phyloP scores from a whole-genome alignment of 179 eudicot species.

The Drosera spatulata region DNA sequence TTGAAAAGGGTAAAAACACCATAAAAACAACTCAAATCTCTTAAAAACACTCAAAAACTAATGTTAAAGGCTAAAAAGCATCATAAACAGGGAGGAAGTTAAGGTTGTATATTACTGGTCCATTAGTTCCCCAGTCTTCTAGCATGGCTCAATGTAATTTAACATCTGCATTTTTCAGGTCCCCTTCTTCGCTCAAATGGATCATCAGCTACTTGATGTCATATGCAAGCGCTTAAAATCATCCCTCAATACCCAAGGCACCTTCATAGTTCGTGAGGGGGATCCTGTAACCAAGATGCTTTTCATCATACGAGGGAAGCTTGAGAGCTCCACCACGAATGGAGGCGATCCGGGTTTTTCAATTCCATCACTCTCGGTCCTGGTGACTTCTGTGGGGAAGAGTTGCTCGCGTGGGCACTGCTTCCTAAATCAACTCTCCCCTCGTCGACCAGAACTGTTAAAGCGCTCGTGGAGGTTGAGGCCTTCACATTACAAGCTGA shows the following conservation, averaged over 20 bases:
- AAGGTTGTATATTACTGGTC: no score
- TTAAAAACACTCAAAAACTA: no score
- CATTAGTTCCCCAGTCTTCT: not conserved
- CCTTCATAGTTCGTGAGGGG: slow-evolving; percentile 74
- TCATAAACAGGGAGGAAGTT: no score
- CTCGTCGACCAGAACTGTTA: slow-evolving; percentile 67
- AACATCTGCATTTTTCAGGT: slow-evolving; percentile 16
- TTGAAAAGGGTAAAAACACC: no score
- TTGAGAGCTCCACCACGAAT: slow-evolving; percentile 68
- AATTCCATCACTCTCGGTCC: slow-evolving; percentile 51
- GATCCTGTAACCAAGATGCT: slow-evolving; percentile 78
- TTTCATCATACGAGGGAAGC: slow-evolving; percentile 56
- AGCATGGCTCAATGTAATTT: not conserved
- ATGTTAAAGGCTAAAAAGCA: no score
- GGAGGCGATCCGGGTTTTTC: slow-evolving; percentile 78
- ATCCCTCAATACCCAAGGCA: slow-evolving; percentile 55
- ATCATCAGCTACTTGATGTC: slow-evolving; percentile 62
- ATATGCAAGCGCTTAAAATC: slow-evolving; percentile 67
- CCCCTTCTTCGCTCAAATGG: slow-evolving; percentile 76
- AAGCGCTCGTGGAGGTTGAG: slow-evolving; percentile 64
- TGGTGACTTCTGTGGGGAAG: slow-evolving; percentile 85
- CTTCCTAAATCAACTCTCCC: slow-evolving; percentile 53
- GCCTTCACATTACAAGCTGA: slow-evolving; percentile 68
- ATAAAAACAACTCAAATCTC: no score
- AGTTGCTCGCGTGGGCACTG: slow-evolving; percentile 77